A percentile compares a stretch with the other conserved stretches of the same genome.
Evolutionary conservation across 805 yeast genomes (phyloP).

Genomic region (Ogataea henricii): DNA sequence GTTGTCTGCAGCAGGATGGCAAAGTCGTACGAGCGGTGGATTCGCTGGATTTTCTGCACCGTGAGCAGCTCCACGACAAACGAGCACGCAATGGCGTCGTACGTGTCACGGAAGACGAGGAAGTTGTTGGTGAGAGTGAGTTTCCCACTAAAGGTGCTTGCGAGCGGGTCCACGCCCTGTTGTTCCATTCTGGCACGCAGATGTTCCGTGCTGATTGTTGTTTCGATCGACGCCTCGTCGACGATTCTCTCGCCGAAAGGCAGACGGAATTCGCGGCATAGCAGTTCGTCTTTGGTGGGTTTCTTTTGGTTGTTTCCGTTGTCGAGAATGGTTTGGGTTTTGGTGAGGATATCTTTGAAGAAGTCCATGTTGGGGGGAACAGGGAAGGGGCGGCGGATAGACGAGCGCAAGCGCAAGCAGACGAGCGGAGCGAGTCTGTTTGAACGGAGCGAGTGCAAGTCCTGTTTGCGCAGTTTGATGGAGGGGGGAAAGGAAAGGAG

Average conservation of each 20-base stretch:
- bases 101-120: conserved; percentile 70
- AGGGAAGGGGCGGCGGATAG: background rate
- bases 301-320: conserved; percentile 40
- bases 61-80: conserved; percentile 75
- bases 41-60: conserved; percentile 80
- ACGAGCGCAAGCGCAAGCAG: too few species aligned
- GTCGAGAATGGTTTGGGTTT: conserved; percentile 50
- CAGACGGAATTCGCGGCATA: conserved; percentile 65
- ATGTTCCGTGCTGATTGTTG: conserved; percentile 37
- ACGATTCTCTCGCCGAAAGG: conserved; percentile 71
- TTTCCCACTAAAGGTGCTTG: conserved; percentile 45
- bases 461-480: too few species aligned
- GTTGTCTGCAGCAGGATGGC: conserved; percentile 73
- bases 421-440: background rate
- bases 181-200: conserved; percentile 19
- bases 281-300: conserved; percentile 66
- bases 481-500: background rate
- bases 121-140: conserved; percentile 75
- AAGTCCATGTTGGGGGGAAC: conserved; percentile 42
- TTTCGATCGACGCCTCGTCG: conserved; percentile 69
- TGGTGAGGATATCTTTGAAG: conserved; percentile 48
- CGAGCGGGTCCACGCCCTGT: conserved; percentile 10
- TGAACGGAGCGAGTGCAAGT: too few species aligned
- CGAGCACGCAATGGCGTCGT: conserved; percentile 67
- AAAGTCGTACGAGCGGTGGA: conserved; percentile 76